A percentile compares a stretch with the other conserved stretches of the same genome.
Evolutionary conservation across 495 filamentous ascomycete species (phyloP).

Genomic region (Thermochaetoides thermophila): DNA sequence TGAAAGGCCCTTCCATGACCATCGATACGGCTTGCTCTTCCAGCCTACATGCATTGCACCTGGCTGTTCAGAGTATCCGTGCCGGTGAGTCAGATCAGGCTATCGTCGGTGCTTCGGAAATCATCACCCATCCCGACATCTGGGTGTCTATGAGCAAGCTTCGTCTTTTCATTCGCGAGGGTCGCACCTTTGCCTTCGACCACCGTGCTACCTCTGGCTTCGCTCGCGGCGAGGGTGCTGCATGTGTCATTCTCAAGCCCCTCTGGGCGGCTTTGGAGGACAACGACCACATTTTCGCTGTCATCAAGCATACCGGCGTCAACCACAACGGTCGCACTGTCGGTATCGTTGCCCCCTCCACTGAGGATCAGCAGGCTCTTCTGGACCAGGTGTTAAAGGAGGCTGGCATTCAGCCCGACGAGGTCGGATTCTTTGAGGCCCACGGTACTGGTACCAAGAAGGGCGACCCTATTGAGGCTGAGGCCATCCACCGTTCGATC

Average conservation of each 20-base stretch:
- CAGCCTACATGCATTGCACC: constrained; percentile 46
- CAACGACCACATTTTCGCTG: constrained; percentile 43
- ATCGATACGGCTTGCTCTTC: constrained; percentile 84
- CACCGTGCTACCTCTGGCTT: constrained; percentile 48
- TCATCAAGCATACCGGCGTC: constrained; percentile 43
- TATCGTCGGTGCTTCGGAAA: constrained; percentile 41
- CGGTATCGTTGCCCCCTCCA: constrained; percentile 48
- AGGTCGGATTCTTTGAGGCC: constrained; percentile 30
- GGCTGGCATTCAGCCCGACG: constrained; percentile 24
- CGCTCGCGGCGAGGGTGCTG: constrained; percentile 48
- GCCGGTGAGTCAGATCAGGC: constrained; percentile 34
- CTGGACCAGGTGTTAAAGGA: constrained; percentile 31
- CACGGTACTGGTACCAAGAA: constrained; percentile 44
- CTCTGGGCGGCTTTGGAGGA: constrained; percentile 42
- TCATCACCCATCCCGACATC: constrained; percentile 43
- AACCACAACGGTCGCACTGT: constrained; percentile 48
- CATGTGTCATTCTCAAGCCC: constrained; percentile 43
- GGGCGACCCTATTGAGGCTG: constrained; percentile 33
- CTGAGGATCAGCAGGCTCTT: constrained; percentile 32
- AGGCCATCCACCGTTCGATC: constrained; percentile 25
- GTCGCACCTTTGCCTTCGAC: constrained; percentile 46
- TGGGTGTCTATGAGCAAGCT: no score
- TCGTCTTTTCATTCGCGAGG: constrained; percentile 25
- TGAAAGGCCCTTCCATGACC: constrained; percentile 49
- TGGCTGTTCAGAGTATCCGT: constrained; percentile 70